A percentile compares a stretch with the other conserved stretches of the same genome.
Conservation (phyloP, 2,329 filamentous ascomycete species). For the Clarireedia homoeocarpa region DNA sequence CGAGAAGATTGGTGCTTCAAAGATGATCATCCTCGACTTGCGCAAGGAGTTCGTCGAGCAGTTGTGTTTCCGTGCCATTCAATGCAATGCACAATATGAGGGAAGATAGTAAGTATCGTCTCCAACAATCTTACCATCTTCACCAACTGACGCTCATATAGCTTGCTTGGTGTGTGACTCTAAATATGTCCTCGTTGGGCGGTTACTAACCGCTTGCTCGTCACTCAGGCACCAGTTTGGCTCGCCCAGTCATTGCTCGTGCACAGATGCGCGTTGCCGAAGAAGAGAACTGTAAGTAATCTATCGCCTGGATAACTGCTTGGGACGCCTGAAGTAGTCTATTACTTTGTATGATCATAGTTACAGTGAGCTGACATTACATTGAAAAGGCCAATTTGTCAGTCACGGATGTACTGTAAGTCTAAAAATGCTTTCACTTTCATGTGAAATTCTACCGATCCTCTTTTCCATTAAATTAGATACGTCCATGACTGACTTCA, state of each 20-base stretch:
- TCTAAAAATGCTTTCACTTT: no score
- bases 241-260: constrained; percentile 62
- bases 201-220: neutral
- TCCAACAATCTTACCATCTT: no score
- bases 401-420: no score
- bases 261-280: constrained; percentile 57
- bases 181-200: neutral
- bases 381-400: no score
- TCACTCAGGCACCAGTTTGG: constrained; percentile 48
- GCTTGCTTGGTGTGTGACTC: constrained; percentile 40
- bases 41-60: constrained; percentile 67
- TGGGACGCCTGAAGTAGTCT: no score
- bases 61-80: constrained; percentile 65
- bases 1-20: constrained; percentile 31
- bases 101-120: constrained; percentile 39
- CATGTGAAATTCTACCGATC: no score
- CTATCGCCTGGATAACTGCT: constrained; percentile 48
- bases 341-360: no score
- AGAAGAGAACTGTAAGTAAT: constrained; percentile 42
- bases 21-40: neutral
- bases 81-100: constrained; percentile 66
- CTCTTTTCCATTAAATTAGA: no score
- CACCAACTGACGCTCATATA: no score
- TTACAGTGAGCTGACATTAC: no score
- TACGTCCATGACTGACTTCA: no score